phyloP scores from a whole-genome alignment of 2,329 filamentous ascomycete species.

The Ploettnerulaceae sp. region DNA sequence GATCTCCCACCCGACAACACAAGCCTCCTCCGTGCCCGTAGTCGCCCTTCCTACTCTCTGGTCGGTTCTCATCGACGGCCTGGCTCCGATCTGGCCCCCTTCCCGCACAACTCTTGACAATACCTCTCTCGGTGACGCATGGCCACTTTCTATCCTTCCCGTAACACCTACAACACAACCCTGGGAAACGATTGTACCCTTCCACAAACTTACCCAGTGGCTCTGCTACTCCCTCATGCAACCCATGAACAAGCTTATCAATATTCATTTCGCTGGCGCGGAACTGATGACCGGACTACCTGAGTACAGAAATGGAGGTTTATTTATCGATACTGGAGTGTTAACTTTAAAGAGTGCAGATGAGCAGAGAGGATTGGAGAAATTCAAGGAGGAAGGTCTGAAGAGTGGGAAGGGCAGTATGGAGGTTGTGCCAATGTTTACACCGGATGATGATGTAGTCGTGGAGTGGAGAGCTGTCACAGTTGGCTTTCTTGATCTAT shows the following conservation, averaged over 20 bases:
- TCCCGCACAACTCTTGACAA: slow-evolving; percentile 85
- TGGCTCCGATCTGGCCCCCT: slow-evolving; percentile 82
- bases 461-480: slow-evolving; percentile 76
- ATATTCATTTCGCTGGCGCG: slow-evolving; percentile 73
- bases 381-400: slow-evolving; percentile 65
- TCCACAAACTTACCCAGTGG: slow-evolving; percentile 95
- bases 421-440: slow-evolving; percentile 70
- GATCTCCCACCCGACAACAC: slow-evolving; percentile 84
- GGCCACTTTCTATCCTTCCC: slow-evolving; percentile 83
- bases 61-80: slow-evolving; percentile 82
- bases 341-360: slow-evolving; percentile 70
- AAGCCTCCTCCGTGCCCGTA: slow-evolving; percentile 82
- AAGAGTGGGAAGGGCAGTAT: slow-evolving; percentile 66
- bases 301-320: slow-evolving; percentile 87
- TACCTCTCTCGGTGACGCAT: slow-evolving; percentile 84
- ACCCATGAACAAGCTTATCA: slow-evolving; percentile 76
- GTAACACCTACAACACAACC: slow-evolving; percentile 45
- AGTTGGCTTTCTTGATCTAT: slow-evolving; percentile 67
- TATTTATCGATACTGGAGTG: slow-evolving; percentile 81
- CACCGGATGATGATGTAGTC: slow-evolving; percentile 69
- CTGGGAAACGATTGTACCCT: slow-evolving; percentile 81
- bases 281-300: slow-evolving; percentile 83
- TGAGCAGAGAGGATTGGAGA: slow-evolving; percentile 62
- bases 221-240: slow-evolving; percentile 91
- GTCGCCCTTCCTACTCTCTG: slow-evolving; percentile 84